Evolutionary conservation across 1,139 yeast species (phyloP), one percentile per base, ranked within the genome.

Genomic region (Lodderomyces jiufengensis): DNA sequence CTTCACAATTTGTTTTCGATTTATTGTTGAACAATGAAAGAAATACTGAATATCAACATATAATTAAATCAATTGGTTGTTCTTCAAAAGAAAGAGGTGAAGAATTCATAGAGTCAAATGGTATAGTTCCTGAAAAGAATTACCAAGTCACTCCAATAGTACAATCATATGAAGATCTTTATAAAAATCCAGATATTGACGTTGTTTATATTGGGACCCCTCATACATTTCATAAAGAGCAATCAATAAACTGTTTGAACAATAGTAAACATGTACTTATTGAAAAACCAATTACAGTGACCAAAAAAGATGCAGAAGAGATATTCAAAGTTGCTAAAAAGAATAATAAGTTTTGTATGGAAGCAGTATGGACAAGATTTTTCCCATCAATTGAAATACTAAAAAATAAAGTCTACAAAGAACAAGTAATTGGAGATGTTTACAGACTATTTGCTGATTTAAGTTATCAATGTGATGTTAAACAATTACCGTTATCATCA

Each of bases 331-430:
- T 69, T 34, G 84, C 84, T 9, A 58, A 59, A 44, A 48, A 56
- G 34, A 66, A 71, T 49, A 57, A 62, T 2, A 59, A 70, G 35
- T 78, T 73, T 46, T 59, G 78, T 37, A 73, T 79, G 82, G 85
- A 79, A 51, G 84, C 76, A 3, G 71, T 78, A 37, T 79, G 85
- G 85, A 74, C 83, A 2, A 61, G 84, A 33, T 78, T 73, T 50
- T 73, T 78, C 61, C 84, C 84, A 2, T 48, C 74, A 13, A 60
- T 71, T 26, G 40, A 51, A 18, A 60, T 60, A 21, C 55, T 76
- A 37, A 59, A 66, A 42, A 41, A 61, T 24, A 55, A 63, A 40
- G 49, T 78, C 23, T 72, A 67, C 44, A 61, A 66, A 20, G 69
- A 75, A 22, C 58, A 64, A 41, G 55, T 63, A 10, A 50, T 78